These are phyloP conservation scores for Coemansia sp. DNA, from an alignment of 192 early-diverging fungal genomes.

Conservation along the genomic window DNA sequence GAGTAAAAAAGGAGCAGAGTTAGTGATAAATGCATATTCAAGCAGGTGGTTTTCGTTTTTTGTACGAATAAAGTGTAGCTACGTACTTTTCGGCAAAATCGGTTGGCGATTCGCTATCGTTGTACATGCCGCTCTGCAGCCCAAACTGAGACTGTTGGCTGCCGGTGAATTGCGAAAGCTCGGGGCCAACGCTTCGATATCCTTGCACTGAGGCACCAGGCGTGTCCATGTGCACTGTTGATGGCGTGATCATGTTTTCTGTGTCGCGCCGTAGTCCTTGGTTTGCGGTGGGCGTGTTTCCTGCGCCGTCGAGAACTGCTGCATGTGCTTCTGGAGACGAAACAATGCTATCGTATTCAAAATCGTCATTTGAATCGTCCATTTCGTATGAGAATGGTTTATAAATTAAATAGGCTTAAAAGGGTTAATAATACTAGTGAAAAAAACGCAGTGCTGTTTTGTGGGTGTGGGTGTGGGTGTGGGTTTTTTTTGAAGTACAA, in stretches of 20 bases:
- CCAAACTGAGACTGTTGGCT: constrained; percentile 39
- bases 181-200: background rate
- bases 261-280: background rate
- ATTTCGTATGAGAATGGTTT: constrained; percentile 12
- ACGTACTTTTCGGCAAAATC: constrained; percentile 44
- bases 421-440: no score
- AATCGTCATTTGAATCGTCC: constrained; percentile 31
- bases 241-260: constrained; percentile 6
- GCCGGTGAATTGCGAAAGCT: constrained; percentile 7
- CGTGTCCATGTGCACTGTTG: constrained; percentile 19
- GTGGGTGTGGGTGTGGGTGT: background rate
- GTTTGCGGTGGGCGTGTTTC: background rate
- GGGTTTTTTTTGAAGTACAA: background rate
- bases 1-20: background rate
- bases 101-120: constrained; percentile 13
- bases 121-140: constrained; percentile 42
- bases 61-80: background rate
- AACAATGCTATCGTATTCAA: constrained; percentile 44
- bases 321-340: constrained; percentile 29
- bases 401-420: background rate
- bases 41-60: no score
- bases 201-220: background rate
- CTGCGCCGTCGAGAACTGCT: constrained; percentile 17
- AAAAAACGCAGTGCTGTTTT: background rate
- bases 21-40: no score